Percentiles rank a stretch among this genome's conserved stretches.
phyloP scores from a whole-genome alignment of 352 stramenopile genomes.

The Globisporangium paroecandrum region DNA sequence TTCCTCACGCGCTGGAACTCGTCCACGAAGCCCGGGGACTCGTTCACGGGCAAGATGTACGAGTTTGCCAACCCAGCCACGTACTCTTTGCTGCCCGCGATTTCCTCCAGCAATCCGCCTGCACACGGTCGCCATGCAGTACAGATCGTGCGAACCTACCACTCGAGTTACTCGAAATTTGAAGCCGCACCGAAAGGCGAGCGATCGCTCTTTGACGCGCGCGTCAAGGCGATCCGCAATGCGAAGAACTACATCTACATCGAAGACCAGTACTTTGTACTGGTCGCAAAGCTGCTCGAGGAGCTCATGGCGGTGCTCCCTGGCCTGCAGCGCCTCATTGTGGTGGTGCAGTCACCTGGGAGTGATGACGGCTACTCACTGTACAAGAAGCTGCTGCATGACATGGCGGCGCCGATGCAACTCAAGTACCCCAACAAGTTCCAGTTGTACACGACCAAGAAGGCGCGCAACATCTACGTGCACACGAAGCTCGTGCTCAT shows the following conservation, averaged over 20 bases:
- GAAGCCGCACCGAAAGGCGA: slow-evolving; percentile 44
- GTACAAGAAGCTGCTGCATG: slow-evolving; percentile 52
- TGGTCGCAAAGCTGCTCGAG: slow-evolving; percentile 36
- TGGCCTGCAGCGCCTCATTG: slow-evolving; percentile 37
- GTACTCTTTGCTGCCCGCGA: slow-evolving; percentile 4
- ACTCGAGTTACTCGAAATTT: slow-evolving; percentile 34
- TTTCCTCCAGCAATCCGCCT: slow-evolving; percentile 3
- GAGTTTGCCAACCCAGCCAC: slow-evolving; percentile 38
- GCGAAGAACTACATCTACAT: slow-evolving; percentile 62
- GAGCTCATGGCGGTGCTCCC: slow-evolving; percentile 46
- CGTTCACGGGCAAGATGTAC: slow-evolving; percentile 23
- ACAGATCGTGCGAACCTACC: slow-evolving; percentile 55
- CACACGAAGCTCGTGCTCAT: slow-evolving; percentile 52
- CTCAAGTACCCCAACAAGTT: slow-evolving; percentile 44
- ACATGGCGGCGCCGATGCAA: slow-evolving; percentile 47
- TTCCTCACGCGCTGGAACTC: slow-evolving; percentile 36
- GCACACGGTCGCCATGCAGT: slow-evolving; percentile 28
- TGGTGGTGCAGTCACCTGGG: slow-evolving; percentile 30
- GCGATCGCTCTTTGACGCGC: slow-evolving; percentile 35
- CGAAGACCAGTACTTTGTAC: slow-evolving; percentile 58
- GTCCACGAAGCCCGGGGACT: slow-evolving; percentile 16
- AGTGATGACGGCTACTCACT: slow-evolving; percentile 24
- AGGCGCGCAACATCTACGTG: slow-evolving; percentile 36
- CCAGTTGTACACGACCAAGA: slow-evolving; percentile 41
- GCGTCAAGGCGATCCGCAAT: slow-evolving; percentile 43